Base-by-base conservation (phyloP, 805 yeast genomes). In the Saccharomycopsis capsularis region DNA sequence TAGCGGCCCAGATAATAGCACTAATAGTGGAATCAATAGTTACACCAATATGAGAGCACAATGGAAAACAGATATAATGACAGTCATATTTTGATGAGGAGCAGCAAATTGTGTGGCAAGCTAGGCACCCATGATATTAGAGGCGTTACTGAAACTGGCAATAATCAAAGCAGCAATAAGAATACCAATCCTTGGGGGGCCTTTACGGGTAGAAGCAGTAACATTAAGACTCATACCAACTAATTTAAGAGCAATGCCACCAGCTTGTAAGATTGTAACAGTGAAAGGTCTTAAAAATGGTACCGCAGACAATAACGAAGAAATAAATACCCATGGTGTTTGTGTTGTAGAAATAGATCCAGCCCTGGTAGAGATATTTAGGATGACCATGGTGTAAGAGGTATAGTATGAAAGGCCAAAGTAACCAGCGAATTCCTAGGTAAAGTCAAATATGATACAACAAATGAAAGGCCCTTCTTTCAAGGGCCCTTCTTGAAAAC, bases 101-200 rank as follows among this genome's bases (percentile, higher is more conserved):
- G 70, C 73, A 18, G 71, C 64, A 3, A 70, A 71, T 55, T 67
- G 70, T 1, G 67, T 61, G 4, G 71, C 66, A 19, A 68, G 63
- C 44, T 60, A 60, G 4, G 70, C 57, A 39, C 68, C 69, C 48
- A 68, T 58, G 41, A 61, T 66, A 18, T 65, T 57, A 44, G 63
- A 62, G 35, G 72, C 68, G 54, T 70, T 74, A 30, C 69, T 74
- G 39, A 68, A 60, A 53, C 72, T 68, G 36, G 64, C 58, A 45
- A 69, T 56, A 34, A 69, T 58, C 53, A 65, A 69, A 42, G 60
- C 54, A 60, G 62, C 58, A 15, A 65, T 64, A n/a, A 68, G 55
- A 38, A 60, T 52, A 1, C 65, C 59, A 18, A 63, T 53, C 3
- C 55, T 55, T n/a, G 48, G 49, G 13, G 51, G 42, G 19, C 54